Conservation (phyloP, 306 rosid genomes). For the Quercus alba region DNA sequence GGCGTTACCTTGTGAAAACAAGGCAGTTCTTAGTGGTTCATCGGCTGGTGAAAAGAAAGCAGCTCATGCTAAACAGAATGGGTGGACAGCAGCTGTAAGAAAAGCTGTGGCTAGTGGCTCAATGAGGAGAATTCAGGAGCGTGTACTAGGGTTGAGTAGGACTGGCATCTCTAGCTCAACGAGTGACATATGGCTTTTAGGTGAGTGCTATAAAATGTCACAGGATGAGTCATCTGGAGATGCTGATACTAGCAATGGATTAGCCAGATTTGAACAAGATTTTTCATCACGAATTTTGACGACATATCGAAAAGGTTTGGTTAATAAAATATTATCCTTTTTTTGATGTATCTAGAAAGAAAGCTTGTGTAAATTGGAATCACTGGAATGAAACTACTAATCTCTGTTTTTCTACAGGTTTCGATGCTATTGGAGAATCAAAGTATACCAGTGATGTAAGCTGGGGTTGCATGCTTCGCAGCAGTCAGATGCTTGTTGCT, state of each 20-base stretch:
- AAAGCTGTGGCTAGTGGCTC: constrained; percentile 64
- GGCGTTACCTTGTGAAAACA: constrained; percentile 68
- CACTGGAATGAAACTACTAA: constrained; percentile 9
- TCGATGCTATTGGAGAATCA: constrained; percentile 71
- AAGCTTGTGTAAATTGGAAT: background rate
- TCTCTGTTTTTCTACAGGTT: constrained; percentile 47
- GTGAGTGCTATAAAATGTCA: constrained; percentile 62
- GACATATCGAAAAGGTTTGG: constrained; percentile 92
- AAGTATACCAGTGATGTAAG: constrained; percentile 85
- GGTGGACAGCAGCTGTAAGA: constrained; percentile 81
- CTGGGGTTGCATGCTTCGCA: constrained; percentile 99
- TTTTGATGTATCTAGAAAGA: constrained; percentile 7
- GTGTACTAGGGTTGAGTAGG: constrained; percentile 67
- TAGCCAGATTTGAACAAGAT: constrained; percentile 68
- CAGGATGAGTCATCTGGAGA: constrained; percentile 52
- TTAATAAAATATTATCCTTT: constrained; percentile 6
- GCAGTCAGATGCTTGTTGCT: constrained; percentile 98
- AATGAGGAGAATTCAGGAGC: constrained; percentile 88
- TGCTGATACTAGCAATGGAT: constrained; percentile 38
- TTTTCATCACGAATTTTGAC: constrained; percentile 74
- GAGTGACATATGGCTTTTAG: constrained; percentile 95
- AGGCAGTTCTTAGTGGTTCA: constrained; percentile 38
- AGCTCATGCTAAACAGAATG: constrained; percentile 56
- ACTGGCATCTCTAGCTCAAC: constrained; percentile 62
- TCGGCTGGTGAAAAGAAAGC: constrained; percentile 68